These are phyloP conservation scores for Caulochytrium protostelioides DNA, from an alignment of 371 early-diverging fungal species.

Conservation along the genomic window DNA sequence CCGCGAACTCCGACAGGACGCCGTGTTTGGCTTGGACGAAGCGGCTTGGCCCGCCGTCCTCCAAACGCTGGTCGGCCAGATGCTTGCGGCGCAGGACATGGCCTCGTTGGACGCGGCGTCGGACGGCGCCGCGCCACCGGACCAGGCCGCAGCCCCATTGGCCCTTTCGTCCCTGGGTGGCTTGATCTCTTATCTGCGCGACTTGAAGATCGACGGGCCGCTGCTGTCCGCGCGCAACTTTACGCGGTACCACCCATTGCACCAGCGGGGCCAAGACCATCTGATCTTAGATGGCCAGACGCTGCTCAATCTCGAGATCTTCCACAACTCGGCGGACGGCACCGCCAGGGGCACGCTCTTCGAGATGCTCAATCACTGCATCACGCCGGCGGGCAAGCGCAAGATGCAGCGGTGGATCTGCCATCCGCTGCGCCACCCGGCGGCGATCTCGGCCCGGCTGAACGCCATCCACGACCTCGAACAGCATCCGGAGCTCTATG, in stretches of 20 bases:
- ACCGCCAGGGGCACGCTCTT: conserved; percentile 62
- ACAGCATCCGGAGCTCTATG: conserved; percentile 20
- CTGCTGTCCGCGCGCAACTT: conserved; percentile 68
- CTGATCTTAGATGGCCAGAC: conserved; percentile 88
- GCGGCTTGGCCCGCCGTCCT: not conserved
- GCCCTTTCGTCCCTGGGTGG: conserved; percentile 55
- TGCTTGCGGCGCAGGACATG: conserved; percentile 22
- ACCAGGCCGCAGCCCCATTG: conserved; percentile 11
- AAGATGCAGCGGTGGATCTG: conserved; percentile 48
- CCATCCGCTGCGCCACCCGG: conserved; percentile 56
- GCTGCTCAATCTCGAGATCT: conserved; percentile 77
- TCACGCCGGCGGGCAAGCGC: conserved; percentile 34
- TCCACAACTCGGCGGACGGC: conserved; percentile 62
- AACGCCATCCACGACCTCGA: conserved; percentile 66
- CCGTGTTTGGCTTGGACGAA: too few relatives aligned
- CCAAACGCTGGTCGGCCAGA: conserved; percentile 6
- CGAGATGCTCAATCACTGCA: conserved; percentile 58
- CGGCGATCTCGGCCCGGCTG: conserved; percentile 63
- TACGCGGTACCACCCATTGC: conserved; percentile 30
- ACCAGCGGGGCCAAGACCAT: conserved; percentile 30
- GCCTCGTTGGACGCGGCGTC: too few relatives aligned
- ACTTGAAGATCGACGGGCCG: conserved; percentile 60
- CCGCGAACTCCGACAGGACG: conserved; percentile 42
- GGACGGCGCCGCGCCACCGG: too few relatives aligned
- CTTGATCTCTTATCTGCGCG: conserved; percentile 18